Base-by-base conservation (phyloP, 345 rosid genomes). In the Citrus hindsii region DNA sequence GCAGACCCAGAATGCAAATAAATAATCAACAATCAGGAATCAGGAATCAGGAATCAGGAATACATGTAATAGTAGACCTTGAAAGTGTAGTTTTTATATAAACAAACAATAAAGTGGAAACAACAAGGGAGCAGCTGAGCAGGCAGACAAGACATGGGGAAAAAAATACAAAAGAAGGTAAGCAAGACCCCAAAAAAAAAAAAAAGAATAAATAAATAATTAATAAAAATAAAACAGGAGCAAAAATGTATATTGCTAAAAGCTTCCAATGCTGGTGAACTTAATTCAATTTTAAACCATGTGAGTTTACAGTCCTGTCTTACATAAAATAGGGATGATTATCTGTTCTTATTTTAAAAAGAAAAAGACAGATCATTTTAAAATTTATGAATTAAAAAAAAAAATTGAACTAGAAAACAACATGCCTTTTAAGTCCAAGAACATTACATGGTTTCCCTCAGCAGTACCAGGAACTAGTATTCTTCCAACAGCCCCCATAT, bases 401-500 rank as follows among this genome's bases (percentile, higher is more conserved):
- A 59, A 30, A 30, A 30, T 30, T 38, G 68, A 76, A 76, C 24
- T 60, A 5, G 71, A 74, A 65, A 28, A 73, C 27, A 75, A 73
- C 85, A 64, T 87, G 82, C 99, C 99, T 90, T 96, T 96, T 77
- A 96, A 84, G 86, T 94, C 99, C 71, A 94, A 79, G 85, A 81
- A 90, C 88, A 92, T 83, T 58, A 91, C 97, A 66, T 82, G 84
- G 51, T 86, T 80, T 80, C 90, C 92, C 51, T 86, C 78, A 38
- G 85, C 74, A 62, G 83, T 75, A 82, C 90, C 92, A 21, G 91
- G 87, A 79, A 94, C 82, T 76, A 96, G 84, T 73, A 92, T 83
- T 16, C 99, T 89, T 68, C 99, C 99, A 64, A 96, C 98, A 64
- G 98, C 97, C 61, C 98, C 99, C 90, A 91, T 81, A 83, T 96